Percentiles rank a stretch among this genome's conserved stretches.
Evolutionary conservation across 1,284 basidiomycete species (phyloP).

Genomic region (Melampsora larici-populina): DNA sequence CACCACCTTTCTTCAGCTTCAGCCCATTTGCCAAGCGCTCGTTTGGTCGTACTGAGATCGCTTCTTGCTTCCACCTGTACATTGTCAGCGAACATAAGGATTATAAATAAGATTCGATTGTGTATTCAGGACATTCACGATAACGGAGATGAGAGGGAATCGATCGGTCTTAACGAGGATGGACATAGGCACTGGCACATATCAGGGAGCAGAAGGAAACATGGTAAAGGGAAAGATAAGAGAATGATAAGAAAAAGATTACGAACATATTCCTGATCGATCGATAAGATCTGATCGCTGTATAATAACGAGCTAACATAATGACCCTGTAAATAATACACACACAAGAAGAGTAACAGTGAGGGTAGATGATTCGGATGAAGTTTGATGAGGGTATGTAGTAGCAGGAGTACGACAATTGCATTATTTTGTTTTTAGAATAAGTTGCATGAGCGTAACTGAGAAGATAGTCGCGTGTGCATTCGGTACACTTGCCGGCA

Average conservation of each 20-base stretch:
- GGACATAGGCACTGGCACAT: not conserved
- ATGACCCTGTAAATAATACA: slow-evolving; percentile 53
- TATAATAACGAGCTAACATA: slow-evolving; percentile 43
- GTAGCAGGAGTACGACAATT: slow-evolving; percentile 50
- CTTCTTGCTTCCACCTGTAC: slow-evolving; percentile 57
- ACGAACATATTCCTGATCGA: slow-evolving; percentile 55
- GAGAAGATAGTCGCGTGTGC: slow-evolving; percentile 38
- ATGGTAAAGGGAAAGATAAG: not conserved
- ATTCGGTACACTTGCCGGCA: slow-evolving; percentile 34
- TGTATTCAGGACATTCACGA: not conserved
- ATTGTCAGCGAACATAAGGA: not conserved
- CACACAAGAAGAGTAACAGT: slow-evolving; percentile 54
- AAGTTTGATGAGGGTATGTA: slow-evolving; percentile 50
- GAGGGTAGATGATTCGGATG: slow-evolving; percentile 54
- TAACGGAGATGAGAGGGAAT: not conserved
- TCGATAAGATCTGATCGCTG: slow-evolving; percentile 38
- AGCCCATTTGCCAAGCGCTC: slow-evolving; percentile 54
- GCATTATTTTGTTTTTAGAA: slow-evolving; percentile 33
- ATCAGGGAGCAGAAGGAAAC: not conserved
- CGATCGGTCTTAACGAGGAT: not conserved
- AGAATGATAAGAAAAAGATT: not conserved
- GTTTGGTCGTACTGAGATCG: slow-evolving; percentile 60
- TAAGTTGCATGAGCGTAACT: slow-evolving; percentile 42
- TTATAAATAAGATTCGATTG: not conserved
- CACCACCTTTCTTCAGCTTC: slow-evolving; percentile 59